Conservation (phyloP, 2,329 filamentous ascomycete species). For the Ambrosiella beaveri region DNA sequence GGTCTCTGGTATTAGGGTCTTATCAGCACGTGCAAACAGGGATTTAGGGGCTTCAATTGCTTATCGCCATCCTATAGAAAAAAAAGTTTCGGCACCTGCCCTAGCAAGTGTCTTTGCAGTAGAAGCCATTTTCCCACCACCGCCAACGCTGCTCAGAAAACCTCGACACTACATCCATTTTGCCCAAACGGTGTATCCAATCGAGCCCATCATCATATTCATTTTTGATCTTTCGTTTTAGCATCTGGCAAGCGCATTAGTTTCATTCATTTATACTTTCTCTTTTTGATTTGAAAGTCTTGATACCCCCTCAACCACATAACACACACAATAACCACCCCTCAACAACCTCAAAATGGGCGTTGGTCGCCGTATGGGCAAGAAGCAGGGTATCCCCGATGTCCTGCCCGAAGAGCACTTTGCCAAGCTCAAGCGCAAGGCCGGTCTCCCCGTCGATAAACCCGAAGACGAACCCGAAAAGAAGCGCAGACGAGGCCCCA, state of each 20-base stretch:
- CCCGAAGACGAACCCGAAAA: slow-evolving; percentile 42
- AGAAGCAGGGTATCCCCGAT: slow-evolving; percentile 80
- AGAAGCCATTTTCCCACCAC: slow-evolving; percentile 7
- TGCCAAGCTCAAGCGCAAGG: slow-evolving; percentile 72
- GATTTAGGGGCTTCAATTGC: not conserved
- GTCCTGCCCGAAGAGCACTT: slow-evolving; percentile 66
- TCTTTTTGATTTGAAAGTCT: not conserved
- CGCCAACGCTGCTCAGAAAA: not conserved
- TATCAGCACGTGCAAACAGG: slow-evolving; percentile 5
- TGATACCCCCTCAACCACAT: not conserved
- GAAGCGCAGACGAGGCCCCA: slow-evolving; percentile 30
- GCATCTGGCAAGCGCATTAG: not conserved
- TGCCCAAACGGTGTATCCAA: no score
- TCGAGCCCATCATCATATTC: no score
- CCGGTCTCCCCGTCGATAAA: slow-evolving; percentile 46
- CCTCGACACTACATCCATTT: no score
- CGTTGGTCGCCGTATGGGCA: slow-evolving; percentile 80
- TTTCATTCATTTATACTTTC: not conserved
- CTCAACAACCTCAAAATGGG: slow-evolving; percentile 47
- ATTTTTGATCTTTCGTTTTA: not conserved
- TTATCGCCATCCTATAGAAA: slow-evolving; percentile 11
- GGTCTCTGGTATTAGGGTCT: not conserved
- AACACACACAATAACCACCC: not conserved
- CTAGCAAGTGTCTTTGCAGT: not conserved
- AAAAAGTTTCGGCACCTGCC: slow-evolving; percentile 23